phyloP scores from a whole-genome alignment of 768 basidiomycete species.

The Lactifluus subvellereus region DNA sequence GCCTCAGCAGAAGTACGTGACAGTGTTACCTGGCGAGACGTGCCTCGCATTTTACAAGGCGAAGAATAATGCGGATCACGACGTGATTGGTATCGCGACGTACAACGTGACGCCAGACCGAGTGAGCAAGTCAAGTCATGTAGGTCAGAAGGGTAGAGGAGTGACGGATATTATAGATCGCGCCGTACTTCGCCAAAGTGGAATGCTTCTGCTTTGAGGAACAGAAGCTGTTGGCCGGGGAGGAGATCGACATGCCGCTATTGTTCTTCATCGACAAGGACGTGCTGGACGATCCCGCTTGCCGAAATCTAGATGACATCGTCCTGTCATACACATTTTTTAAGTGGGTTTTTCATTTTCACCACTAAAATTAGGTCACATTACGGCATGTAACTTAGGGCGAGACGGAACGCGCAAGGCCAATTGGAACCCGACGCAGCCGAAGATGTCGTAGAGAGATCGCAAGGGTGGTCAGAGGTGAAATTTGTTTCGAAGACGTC shows the following conservation, averaged over 20 bases:
- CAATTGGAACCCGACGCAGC: slow-evolving; percentile 88
- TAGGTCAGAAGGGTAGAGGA: not conserved
- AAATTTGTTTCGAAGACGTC: slow-evolving; percentile 39
- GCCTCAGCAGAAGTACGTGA: slow-evolving; percentile 85
- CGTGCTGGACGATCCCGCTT: slow-evolving; percentile 86
- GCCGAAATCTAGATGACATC: slow-evolving; percentile 82
- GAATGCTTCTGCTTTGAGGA: slow-evolving; percentile 99
- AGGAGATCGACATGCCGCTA: slow-evolving; percentile 97
- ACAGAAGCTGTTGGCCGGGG: slow-evolving; percentile 87
- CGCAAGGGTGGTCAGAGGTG: slow-evolving; percentile 67
- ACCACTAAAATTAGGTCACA: not conserved
- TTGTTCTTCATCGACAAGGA: slow-evolving; percentile 99
- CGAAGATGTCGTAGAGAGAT: slow-evolving; percentile 71
- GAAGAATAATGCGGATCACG: slow-evolving; percentile 74
- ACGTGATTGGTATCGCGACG: slow-evolving; percentile 97
- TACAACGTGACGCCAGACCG: slow-evolving; percentile 99
- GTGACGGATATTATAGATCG: slow-evolving; percentile 52
- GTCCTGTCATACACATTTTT: slow-evolving; percentile 98
- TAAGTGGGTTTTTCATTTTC: slow-evolving; percentile 48
- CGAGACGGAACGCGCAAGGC: slow-evolving; percentile 76
- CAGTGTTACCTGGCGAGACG: slow-evolving; percentile 91
- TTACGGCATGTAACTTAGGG: slow-evolving; percentile 41
- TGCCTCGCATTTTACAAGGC: slow-evolving; percentile 95
- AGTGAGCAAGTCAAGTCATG: slow-evolving; percentile 41
- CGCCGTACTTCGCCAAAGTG: slow-evolving; percentile 98